phyloP scores from a whole-genome alignment of 2,329 filamentous ascomycete species.

The Metarhizium anisopliae region DNA sequence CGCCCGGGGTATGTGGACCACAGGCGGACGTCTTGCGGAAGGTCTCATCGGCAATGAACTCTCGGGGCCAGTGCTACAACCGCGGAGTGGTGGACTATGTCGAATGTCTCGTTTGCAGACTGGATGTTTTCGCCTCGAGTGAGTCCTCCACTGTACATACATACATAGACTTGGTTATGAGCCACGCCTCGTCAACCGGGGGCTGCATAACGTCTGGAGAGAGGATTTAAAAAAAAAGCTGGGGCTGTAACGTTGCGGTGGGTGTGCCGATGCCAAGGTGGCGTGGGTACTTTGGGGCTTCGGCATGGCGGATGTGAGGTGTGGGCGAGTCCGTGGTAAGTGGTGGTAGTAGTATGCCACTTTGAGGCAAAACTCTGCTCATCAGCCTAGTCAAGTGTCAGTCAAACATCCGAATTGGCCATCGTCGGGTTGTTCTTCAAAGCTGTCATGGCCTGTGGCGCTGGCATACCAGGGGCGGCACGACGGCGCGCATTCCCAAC shows the following conservation, averaged over 20 bases:
- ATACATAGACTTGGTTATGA: not conserved
- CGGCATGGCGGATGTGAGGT: not conserved
- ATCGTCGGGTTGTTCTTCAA: not conserved
- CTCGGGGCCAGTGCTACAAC: not conserved
- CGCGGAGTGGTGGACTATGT: not conserved
- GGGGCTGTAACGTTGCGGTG: slow-evolving; percentile 17
- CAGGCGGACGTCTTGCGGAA: not conserved
- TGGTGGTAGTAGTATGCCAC: not conserved
- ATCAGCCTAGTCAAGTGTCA: not conserved
- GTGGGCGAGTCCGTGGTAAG: not conserved
- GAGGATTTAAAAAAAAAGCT: slow-evolving; percentile 4
- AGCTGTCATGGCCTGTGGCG: not conserved
- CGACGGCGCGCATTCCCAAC: not conserved
- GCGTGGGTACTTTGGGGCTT: not conserved
- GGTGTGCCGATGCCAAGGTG: slow-evolving; percentile 2
- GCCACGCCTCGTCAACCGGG: not conserved
- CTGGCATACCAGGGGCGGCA: not conserved
- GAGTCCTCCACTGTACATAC: not conserved
- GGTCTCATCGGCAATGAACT: not conserved
- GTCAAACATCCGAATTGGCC: not conserved
- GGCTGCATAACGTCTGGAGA: not conserved
- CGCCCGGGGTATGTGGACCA: not conserved
- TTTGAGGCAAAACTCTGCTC: not conserved
- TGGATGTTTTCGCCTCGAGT: not conserved
- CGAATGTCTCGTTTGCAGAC: no score